Evolutionary conservation across 805 yeast species (phyloP).

Genomic region (Candida patagonica): DNA sequence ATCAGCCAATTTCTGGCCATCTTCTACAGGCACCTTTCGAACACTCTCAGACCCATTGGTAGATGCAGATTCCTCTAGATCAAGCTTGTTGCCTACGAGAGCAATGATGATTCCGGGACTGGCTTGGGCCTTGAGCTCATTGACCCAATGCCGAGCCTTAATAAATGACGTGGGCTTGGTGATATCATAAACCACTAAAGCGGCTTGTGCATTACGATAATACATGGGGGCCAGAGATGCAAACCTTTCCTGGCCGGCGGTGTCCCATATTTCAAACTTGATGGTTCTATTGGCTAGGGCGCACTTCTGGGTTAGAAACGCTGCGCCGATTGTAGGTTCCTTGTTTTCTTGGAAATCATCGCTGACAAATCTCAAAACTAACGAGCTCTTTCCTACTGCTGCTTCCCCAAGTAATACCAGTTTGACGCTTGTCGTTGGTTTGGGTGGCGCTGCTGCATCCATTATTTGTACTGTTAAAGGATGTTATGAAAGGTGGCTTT

Average conservation of each 20-base stretch:
- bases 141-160: slow-evolving; percentile 97
- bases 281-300: slow-evolving; percentile 77
- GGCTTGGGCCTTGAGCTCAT: slow-evolving; percentile 92
- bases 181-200: slow-evolving; percentile 88
- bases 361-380: slow-evolving; percentile 85
- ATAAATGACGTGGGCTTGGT: slow-evolving; percentile 92
- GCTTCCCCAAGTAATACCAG: slow-evolving; percentile 93
- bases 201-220: slow-evolving; percentile 95
- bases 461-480: not conserved
- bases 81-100: slow-evolving; percentile 86
- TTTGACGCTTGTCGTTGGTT: slow-evolving; percentile 66
- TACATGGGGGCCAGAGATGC: slow-evolving; percentile 96
- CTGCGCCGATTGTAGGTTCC: slow-evolving; percentile 98
- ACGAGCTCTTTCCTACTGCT: slow-evolving; percentile 93
- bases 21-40: slow-evolving; percentile 76
- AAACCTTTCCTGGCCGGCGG: slow-evolving; percentile 97
- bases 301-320: slow-evolving; percentile 89
- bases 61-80: slow-evolving; percentile 44
- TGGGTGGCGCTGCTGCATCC: slow-evolving; percentile 18
- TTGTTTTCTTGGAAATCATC: slow-evolving; percentile 96
- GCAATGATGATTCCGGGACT: slow-evolving; percentile 88
- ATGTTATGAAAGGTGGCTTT: too few relatives aligned
- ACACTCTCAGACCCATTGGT: slow-evolving; percentile 34
- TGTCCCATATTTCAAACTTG: slow-evolving; percentile 68
- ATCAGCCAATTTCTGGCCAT: slow-evolving; percentile 78